Evolutionary conservation across 306 rosid species (phyloP).

Genomic region (Canavalia ensiformis): DNA sequence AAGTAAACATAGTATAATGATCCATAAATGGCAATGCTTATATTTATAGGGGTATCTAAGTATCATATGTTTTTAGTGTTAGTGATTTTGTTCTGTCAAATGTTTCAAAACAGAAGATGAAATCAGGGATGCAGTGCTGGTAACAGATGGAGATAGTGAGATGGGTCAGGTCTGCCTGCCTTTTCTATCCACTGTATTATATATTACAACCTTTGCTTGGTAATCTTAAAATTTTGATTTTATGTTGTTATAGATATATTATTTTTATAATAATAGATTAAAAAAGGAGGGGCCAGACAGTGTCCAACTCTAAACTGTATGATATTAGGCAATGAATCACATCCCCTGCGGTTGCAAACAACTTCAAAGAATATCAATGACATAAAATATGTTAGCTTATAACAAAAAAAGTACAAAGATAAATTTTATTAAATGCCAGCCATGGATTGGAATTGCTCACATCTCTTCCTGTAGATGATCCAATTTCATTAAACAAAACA

Average conservation of each 20-base stretch:
- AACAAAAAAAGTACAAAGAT: neutral
- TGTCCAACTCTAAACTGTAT: neutral
- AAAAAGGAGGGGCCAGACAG: neutral
- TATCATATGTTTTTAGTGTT: neutral
- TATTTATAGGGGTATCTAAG: neutral
- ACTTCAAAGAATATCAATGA: neutral
- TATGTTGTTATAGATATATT: constrained; percentile 16
- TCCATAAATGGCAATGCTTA: constrained; percentile 11
- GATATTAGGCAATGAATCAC: constrained; percentile 16
- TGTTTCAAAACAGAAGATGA: constrained; percentile 64
- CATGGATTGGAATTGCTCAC: neutral
- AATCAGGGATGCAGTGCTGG: constrained; percentile 81
- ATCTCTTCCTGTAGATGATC: neutral
- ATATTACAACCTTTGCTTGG: constrained; percentile 11
- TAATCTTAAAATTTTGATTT: constrained; percentile 14
- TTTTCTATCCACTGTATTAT: constrained; percentile 3
- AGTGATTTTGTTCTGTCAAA: constrained; percentile 38
- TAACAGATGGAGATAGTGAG: constrained; percentile 91
- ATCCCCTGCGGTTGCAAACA: neutral
- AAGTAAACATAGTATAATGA: constrained; percentile 24
- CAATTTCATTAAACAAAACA: neutral
- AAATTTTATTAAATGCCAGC: neutral
- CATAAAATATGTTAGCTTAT: neutral
- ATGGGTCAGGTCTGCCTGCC: constrained; percentile 87
- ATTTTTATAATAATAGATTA: neutral